Evolutionary conservation across 2,329 filamentous ascomycete genomes (phyloP), one percentile per base, ranked within the genome.

Genomic region (Penicillium occitanis): DNA sequence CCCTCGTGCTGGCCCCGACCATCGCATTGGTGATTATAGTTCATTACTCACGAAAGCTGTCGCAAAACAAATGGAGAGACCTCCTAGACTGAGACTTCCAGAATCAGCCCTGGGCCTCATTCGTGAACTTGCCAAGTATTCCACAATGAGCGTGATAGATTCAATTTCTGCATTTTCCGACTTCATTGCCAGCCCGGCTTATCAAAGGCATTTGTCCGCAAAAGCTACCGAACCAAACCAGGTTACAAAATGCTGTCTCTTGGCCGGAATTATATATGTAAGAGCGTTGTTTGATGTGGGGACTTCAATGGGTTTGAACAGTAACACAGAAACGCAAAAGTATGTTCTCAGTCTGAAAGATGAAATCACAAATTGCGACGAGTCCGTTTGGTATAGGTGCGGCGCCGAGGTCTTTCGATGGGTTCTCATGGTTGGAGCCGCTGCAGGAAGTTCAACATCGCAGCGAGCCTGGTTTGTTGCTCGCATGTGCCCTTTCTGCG

Each of bases 381-480:
- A 50, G 46, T 25, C 46, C 22, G 3, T 50, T 50, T 50, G 46
- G 46, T 25, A 25, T 25, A 50, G 10, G 22, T 28, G 22, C 22
- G 22, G 46, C 5, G 22, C 46, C 11, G 46, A 50, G 46, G 46
- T 50, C 11, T 50, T 25, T 50, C 46, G 46, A 28, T 50, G 46
- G 46, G 11, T 50, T 28, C 46, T 50, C 1, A 50, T 50, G 19
- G 22, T 19, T 50, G 61, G 61, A 25, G 48, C 61, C 13, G 48
- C 50, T 44, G 46, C 61, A 44, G 61, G 48, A 22, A 63, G 13
- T 57, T 63, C 61, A 0, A 42, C 46, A 14, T 63, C 50, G 22
- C 61, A 63, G 57, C 35, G 61, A 17, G 61, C 48, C 19, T 63
- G 61, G 61, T 63, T 63, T 63, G 22, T 57, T 55, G 61, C 61